Evolutionary conservation across 106 monocot genomes (phyloP).

Genomic region (Dendrobium huoshanense): DNA sequence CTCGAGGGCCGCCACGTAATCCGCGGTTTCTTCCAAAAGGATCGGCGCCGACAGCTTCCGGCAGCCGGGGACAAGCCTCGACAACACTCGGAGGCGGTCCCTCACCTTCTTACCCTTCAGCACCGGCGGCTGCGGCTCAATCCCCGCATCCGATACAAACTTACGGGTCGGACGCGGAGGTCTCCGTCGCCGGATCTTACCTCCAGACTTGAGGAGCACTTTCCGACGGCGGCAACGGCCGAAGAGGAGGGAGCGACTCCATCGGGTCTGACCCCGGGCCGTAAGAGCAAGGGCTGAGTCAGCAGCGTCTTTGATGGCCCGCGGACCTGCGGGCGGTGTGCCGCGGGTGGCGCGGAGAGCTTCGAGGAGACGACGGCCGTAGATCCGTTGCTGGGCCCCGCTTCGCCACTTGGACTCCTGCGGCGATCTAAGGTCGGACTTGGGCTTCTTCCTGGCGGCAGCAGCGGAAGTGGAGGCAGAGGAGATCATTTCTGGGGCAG

Average conservation of each 20-base stretch:
- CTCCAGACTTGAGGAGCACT: conserved; percentile 31
- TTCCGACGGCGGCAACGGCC: conserved; percentile 22
- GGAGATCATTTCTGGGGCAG: conserved; percentile 5
- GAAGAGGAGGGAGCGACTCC: conserved; percentile 76
- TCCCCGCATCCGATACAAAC: not conserved
- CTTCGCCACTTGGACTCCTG: conserved; percentile 46
- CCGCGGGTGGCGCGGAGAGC: conserved; percentile 29
- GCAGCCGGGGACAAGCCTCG: conserved; percentile 59
- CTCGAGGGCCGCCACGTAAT: conserved; percentile 85
- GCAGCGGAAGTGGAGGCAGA: conserved; percentile 5
- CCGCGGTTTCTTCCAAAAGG: conserved; percentile 66
- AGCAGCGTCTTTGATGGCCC: conserved; percentile 58
- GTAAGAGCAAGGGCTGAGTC: conserved; percentile 76
- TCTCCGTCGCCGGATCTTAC: conserved; percentile 18
- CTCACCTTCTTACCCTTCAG: conserved; percentile 32
- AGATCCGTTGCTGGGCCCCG: conserved; percentile 36
- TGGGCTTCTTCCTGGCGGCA: conserved; percentile 8
- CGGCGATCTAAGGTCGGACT: not conserved
- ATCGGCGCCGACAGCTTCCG: conserved; percentile 32
- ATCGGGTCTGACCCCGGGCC: conserved; percentile 47
- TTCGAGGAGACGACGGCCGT: conserved; percentile 53
- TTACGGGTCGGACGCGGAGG: not conserved
- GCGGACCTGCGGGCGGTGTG: conserved; percentile 5
- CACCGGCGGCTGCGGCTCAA: not conserved
- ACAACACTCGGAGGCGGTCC: conserved; percentile 45